Evolutionary conservation across 179 eudicot genomes (phyloP).

Genomic region (Camellia oleifera): DNA sequence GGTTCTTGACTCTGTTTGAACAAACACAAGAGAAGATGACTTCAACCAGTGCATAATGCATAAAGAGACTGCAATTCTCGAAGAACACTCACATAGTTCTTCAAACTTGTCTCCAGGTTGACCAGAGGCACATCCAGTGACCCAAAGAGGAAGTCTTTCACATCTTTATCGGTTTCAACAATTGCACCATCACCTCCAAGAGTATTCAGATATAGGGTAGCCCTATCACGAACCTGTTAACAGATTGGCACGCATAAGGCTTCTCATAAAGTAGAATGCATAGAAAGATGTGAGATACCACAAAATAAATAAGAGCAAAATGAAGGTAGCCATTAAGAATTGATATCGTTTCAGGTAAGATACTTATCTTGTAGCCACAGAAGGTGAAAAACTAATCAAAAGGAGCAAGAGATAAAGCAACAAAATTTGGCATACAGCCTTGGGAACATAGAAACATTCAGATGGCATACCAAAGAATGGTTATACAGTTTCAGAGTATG

Average conservation of each 20-base stretch:
- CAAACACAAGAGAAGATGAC: constrained; percentile 11
- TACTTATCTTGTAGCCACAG: neutral
- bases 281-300: neutral
- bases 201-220: constrained; percentile 80
- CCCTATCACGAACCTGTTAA: constrained; percentile 90
- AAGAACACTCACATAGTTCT: constrained; percentile 66
- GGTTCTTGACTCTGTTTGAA: constrained; percentile 49
- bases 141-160: constrained; percentile 81
- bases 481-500: neutral
- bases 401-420: neutral
- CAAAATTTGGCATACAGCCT: neutral
- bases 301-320: neutral
- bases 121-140: constrained; percentile 75
- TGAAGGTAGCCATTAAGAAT: neutral
- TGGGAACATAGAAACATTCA: neutral
- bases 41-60: neutral
- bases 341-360: neutral
- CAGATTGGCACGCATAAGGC: constrained; percentile 11
- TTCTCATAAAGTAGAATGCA: neutral
- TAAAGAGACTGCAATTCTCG: neutral
- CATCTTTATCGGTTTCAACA: constrained; percentile 75
- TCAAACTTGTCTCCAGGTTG: constrained; percentile 83
- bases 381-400: neutral
- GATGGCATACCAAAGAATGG: neutral
- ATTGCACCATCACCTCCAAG: constrained; percentile 81